Evolutionary conservation across 2,329 filamentous ascomycete species (phyloP), one percentile per base, ranked within the genome.

Genomic region (Penicillium sp.): DNA sequence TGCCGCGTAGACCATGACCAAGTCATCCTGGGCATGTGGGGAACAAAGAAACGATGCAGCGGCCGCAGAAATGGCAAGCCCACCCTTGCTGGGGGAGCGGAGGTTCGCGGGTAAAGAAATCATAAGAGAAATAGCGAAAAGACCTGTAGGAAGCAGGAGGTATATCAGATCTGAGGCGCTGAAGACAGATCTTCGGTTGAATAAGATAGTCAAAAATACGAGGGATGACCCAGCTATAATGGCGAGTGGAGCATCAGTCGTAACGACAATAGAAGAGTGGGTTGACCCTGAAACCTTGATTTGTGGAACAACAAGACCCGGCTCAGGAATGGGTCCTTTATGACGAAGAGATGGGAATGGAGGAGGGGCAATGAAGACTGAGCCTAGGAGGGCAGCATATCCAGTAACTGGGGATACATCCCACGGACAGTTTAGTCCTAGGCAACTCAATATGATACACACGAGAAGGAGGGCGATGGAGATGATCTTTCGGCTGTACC

Each of bases 341-440:
- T 50, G 63, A 39, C 54, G 55, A 16, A 59, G 42, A 29, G 56
- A 57, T 8, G 63, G 56, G 34, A 82, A 74, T 29, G 80, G 78
- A 14, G 78, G 78, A n/a, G 77, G 78, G n/a, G 81, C 60, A 9
- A 76, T 64, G 34, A 81, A 71, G 5, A 80, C 63, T 0, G 80
- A 79, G 13, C 70, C 56, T 34, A 74, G 58, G 48, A 84, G 66
- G 18, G 78, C 74, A 26, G 76, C 41, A 56, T 82, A 80, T 27
- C 81, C 80, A 35, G 77, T 55, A 10, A 78, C 27, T 2, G 76
- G 70, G 29, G 72, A 72, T 19, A 72, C 65, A 51, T 73, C 68
- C 65, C 63, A 69, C 51, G 57, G 60, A 59, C 65, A 52, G 49
- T 68, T 69, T 51, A 70, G 56, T 2, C 70, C 69, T 19, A 68